Evolutionary conservation across 75 land plant species (phyloP), one percentile per base, ranked within the genome.

Genomic region (Sequoia sempervirens): DNA sequence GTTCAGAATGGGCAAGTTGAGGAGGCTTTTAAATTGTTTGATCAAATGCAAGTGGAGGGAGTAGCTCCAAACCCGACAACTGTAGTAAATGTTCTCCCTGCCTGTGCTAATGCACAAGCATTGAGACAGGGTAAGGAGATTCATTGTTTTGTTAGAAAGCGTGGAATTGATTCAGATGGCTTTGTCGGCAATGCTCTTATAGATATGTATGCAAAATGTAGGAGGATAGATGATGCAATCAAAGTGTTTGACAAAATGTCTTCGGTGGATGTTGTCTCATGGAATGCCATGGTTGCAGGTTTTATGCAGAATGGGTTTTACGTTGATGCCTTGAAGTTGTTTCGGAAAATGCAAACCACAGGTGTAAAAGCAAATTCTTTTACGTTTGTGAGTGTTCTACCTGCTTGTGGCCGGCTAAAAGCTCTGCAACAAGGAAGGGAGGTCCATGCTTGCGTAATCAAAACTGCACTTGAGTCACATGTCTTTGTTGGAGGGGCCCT

Each of bases 121-220:
- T 41, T 87, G 52, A 8, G 34, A 38, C n/a, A 47, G n/a, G 88
- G 88, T 45, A 79, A 81, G 83, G 50, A 61, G 50, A 45, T 87
- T 53, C 88, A 86, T 89, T 82, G 40, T n/a, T 83, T 84, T 83
- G 88, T 87, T 34, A 76, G 85, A 43, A 89, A 87, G 75, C 56
- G 85, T 36, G 90, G 90, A 7, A 82, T 86, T 86, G 86, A 80
- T 36, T 28, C 30, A 23, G 84, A 89, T 70, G 18, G 43, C 28
- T 64, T 85, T 82, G 86, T 87, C 0, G 40, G 72, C 36, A 90
- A 90, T 84, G 79, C 90, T 4, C 85, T 94, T 30, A 86, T 92
- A 32, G 91, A 92, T 83, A 88, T 94, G 94, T 92, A 92, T 90
- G 90, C 91, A 11, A 91, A 92, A 68, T 94, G 94, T 84, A 90